Evolutionary conservation across 148 eudicot species (phyloP), one percentile per base, ranked within the genome.

Genomic region (Silene uniflora): DNA sequence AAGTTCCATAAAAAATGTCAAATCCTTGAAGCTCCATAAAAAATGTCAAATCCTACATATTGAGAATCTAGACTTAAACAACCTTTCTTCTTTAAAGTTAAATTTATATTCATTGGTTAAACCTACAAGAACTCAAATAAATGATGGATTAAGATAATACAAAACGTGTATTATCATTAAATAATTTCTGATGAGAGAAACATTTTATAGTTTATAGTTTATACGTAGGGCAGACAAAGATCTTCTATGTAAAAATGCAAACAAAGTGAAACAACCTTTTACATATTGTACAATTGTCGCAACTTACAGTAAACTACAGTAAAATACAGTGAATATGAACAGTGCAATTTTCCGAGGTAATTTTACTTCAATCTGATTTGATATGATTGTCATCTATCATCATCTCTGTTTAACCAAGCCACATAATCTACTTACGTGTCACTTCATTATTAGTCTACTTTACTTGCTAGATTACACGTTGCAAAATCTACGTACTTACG

Each of bases 271-370:
- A 46, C 79, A 78, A 61, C 54, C 64, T 64, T 71, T 71, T 72
- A 78, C 61, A 70, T 62, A 62, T 63, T 63, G 80, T 71, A 52
- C 80, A 77, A n/a, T 47, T 71, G 80, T 49, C 54, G 59, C 16
- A 76, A 76, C 73, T 49, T 49, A 49, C 46, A 32, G 27, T 8
- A 19, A 46, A 18, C 17, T 75, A 49, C 56, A 52, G 56, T 52
- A 52, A 52, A 49, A 52, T 52, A 52, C 5, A 52, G 56, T 61
- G 44, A 46, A 23, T 19, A 69, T 70, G 69, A 71, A 72, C 76
- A 78, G 71, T 77, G 71, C 64, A 17, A 23, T 46, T 78, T 78
- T 78, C 80, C 72, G 54, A 78, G 75, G 71, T 63, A 61, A 66
- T 32, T 67, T 56, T 19, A 0, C 18, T 59, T 69, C 35, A 24